Conservation (phyloP, 257 asterid genomes). For the Pogostemon cablin region DNA sequence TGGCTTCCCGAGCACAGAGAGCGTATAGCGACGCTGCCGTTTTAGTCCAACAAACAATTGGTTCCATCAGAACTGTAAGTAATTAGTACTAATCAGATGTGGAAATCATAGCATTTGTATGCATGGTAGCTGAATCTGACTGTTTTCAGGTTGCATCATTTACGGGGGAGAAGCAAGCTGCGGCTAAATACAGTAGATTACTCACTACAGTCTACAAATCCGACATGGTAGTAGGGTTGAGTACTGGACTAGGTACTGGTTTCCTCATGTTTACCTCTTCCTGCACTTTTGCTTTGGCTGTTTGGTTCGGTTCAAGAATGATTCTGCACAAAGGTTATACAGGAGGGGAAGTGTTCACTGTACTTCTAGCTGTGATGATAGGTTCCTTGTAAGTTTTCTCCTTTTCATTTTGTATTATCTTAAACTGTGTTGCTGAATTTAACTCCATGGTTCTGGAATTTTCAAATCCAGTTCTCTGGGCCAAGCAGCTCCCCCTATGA, state of each 20-base stretch:
- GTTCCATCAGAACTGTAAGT: slow-evolving; percentile 52
- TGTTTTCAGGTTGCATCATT: slow-evolving; percentile 51
- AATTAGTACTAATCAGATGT: background rate
- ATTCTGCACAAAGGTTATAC: slow-evolving; percentile 43
- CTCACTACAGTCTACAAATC: slow-evolving; percentile 40
- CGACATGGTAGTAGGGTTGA: slow-evolving; percentile 33
- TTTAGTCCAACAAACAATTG: slow-evolving; percentile 49
- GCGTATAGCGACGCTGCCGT: slow-evolving; percentile 44
- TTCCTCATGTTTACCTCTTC: slow-evolving; percentile 20
- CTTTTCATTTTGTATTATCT: background rate
- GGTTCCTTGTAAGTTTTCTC: slow-evolving; percentile 47
- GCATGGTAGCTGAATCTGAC: background rate
- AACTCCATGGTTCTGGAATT: background rate
- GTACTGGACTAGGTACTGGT: slow-evolving; percentile 44
- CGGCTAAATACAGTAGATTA: slow-evolving; percentile 38
- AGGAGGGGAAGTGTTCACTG: slow-evolving; percentile 47
- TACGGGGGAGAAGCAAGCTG: slow-evolving; percentile 50
- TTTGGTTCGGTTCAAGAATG: slow-evolving; percentile 55
- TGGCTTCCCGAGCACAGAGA: slow-evolving; percentile 32
- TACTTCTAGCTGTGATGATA: slow-evolving; percentile 35
- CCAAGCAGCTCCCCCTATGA: slow-evolving; percentile 44
- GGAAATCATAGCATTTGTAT: background rate
- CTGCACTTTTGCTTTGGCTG: slow-evolving; percentile 41
- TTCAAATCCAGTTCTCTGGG: slow-evolving; percentile 38
- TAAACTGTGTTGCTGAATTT: background rate